Evolutionary conservation across 169 alveolate genomes (phyloP).

Genomic region (Theileria orientalis): DNA sequence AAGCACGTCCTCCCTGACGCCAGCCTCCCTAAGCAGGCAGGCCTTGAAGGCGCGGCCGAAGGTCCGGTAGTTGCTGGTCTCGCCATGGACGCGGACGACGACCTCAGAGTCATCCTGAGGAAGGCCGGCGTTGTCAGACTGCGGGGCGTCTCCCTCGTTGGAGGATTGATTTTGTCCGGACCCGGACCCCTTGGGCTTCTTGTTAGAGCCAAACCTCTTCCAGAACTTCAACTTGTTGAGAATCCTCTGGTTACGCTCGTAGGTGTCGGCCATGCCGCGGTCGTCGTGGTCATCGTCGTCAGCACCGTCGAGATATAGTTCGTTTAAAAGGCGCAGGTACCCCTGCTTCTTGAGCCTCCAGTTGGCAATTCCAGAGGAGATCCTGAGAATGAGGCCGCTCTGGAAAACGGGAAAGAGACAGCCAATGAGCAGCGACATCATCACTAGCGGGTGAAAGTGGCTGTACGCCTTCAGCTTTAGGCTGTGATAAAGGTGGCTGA

Average conservation of each 20-base stretch:
- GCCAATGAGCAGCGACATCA: neutral
- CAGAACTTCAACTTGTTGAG: neutral
- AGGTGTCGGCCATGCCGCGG: neutral
- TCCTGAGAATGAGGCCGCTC: neutral
- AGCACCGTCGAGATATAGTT: neutral
- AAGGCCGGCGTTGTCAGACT: neutral
- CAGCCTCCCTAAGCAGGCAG: neutral
- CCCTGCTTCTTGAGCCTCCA: neutral
- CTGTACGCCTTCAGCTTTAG: neutral
- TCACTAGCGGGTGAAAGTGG: neutral
- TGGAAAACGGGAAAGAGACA: neutral
- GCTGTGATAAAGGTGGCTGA: neutral
- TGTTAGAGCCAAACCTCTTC: neutral
- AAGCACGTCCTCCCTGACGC: neutral
- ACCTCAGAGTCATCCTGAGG: neutral
- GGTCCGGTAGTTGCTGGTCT: neutral
- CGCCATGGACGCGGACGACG: neutral
- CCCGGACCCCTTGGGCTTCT: neutral
- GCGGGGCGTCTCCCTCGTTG: neutral
- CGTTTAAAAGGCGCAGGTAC: too few species aligned
- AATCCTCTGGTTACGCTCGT: too few species aligned
- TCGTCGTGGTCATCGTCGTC: neutral
- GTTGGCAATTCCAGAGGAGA: neutral
- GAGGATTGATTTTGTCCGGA: too few species aligned
- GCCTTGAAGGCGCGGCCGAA: neutral